Evolutionary conservation across 306 rosid genomes (phyloP).

Genomic region (Sicyos baderoa): DNA sequence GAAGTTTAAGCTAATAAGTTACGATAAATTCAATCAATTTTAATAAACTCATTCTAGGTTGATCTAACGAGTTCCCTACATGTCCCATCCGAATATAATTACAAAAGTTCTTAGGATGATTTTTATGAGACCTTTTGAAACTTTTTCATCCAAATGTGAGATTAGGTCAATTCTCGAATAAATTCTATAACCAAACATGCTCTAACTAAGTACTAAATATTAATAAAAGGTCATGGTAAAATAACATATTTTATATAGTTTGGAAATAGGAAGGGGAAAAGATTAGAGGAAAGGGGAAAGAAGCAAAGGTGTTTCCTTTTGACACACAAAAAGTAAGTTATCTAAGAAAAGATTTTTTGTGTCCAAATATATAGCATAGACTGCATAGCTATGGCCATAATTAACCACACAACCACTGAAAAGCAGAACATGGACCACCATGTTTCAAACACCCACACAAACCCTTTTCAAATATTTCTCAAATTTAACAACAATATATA

Average conservation of each 20-base stretch:
- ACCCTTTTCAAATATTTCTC: slow-evolving; percentile 23
- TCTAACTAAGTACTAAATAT: too few species aligned
- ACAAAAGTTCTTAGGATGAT: too few species aligned
- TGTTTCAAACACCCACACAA: slow-evolving; percentile 15
- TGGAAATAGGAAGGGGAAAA: neutral
- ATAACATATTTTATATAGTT: neutral
- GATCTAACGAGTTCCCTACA: neutral
- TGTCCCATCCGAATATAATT: too few species aligned
- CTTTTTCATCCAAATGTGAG: too few species aligned
- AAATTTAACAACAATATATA: neutral
- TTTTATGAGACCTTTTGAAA: too few species aligned
- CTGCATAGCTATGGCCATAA: slow-evolving; percentile 31
- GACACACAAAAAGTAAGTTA: slow-evolving; percentile 29
- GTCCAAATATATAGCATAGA: slow-evolving; percentile 27
- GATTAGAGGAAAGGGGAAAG: neutral
- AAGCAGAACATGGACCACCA: slow-evolving; percentile 69
- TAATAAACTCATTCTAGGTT: too few species aligned
- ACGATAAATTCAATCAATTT: neutral
- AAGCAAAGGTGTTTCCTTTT: slow-evolving; percentile 16
- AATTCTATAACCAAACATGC: too few species aligned
- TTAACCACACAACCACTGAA: slow-evolving; percentile 27
- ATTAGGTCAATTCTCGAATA: too few species aligned
- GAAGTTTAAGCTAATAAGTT: neutral
- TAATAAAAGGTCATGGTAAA: neutral
- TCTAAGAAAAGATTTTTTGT: slow-evolving; percentile 43